phyloP scores from a whole-genome alignment of 148 eudicot species.

The Arbutus unedo region DNA sequence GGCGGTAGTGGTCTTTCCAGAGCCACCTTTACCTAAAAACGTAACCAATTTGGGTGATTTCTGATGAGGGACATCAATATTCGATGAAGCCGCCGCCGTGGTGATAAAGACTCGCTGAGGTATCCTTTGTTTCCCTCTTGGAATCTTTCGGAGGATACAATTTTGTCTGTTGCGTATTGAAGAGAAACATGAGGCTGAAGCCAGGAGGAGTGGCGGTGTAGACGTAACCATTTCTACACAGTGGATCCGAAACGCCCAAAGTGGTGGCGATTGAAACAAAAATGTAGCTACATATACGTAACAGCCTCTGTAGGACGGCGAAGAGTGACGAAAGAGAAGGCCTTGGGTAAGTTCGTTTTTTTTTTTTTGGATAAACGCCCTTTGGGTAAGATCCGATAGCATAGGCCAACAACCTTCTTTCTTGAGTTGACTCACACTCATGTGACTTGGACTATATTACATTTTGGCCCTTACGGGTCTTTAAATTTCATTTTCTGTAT shows the following conservation, averaged over 20 bases:
- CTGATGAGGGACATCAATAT: constrained; percentile 9
- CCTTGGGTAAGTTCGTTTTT: too few species aligned
- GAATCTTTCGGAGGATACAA: not conserved
- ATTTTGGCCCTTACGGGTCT: not conserved
- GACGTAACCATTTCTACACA: constrained; percentile 13
- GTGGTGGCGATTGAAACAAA: not conserved
- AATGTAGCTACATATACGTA: too few species aligned
- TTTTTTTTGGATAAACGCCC: too few species aligned
- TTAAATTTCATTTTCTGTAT: not conserved
- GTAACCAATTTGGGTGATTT: constrained; percentile 64
- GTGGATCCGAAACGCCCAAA: not conserved
- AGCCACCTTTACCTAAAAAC: constrained; percentile 92
- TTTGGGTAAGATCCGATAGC: too few species aligned
- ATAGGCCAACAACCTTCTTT: too few species aligned
- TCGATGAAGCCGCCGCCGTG: constrained; percentile 16
- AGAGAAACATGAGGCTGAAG: constrained; percentile 8
- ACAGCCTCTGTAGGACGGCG: too few species aligned
- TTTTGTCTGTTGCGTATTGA: not conserved
- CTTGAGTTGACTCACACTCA: too few species aligned
- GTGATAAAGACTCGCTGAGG: constrained; percentile 10
- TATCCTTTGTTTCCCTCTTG: constrained; percentile 7
- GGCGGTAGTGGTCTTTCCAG: constrained; percentile 87
- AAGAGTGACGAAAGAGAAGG: too few species aligned
- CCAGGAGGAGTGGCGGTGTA: constrained; percentile 6
- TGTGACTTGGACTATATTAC: not conserved